phyloP scores from a whole-genome alignment of 148 eudicot species.

The Rhododendron williamsianum region DNA sequence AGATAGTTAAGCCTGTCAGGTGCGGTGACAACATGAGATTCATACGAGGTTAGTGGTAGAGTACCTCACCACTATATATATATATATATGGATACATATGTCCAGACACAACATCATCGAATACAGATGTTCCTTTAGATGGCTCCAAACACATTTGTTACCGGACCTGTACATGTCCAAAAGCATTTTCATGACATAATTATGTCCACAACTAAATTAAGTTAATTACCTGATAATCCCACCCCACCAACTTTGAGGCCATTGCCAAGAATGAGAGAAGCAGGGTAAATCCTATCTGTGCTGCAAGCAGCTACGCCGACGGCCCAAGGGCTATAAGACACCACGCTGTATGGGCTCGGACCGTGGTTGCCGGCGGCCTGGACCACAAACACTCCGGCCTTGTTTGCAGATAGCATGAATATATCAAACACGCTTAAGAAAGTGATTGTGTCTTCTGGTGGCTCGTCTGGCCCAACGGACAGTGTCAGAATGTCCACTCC shows the following conservation, averaged over 20 bases:
- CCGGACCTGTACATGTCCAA: neutral
- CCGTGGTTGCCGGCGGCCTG: constrained; percentile 93
- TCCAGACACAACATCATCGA: neutral
- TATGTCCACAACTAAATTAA: neutral
- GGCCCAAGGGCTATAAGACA: constrained; percentile 93
- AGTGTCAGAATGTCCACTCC: constrained; percentile 77
- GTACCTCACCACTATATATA: too few relatives aligned
- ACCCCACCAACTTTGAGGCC: constrained; percentile 57
- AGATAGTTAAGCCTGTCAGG: too few relatives aligned
- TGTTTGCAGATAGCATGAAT: constrained; percentile 64
- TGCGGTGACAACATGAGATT: too few relatives aligned
- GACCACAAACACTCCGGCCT: constrained; percentile 81
- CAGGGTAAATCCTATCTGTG: constrained; percentile 65
- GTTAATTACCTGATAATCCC: constrained; percentile 64
- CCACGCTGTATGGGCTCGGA: constrained; percentile 52
- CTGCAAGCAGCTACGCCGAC: constrained; percentile 67
- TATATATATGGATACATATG: too few relatives aligned
- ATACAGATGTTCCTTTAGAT: neutral
- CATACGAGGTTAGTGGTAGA: too few relatives aligned
- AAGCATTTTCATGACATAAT: too few relatives aligned
- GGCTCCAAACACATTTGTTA: neutral
- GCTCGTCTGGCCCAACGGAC: constrained; percentile 88
- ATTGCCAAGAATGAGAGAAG: constrained; percentile 63
- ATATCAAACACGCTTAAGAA: constrained; percentile 75
- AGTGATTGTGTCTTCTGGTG: constrained; percentile 70